Conservation (phyloP, 495 filamentous ascomycete genomes). For the Penicillium chermesinum region DNA sequence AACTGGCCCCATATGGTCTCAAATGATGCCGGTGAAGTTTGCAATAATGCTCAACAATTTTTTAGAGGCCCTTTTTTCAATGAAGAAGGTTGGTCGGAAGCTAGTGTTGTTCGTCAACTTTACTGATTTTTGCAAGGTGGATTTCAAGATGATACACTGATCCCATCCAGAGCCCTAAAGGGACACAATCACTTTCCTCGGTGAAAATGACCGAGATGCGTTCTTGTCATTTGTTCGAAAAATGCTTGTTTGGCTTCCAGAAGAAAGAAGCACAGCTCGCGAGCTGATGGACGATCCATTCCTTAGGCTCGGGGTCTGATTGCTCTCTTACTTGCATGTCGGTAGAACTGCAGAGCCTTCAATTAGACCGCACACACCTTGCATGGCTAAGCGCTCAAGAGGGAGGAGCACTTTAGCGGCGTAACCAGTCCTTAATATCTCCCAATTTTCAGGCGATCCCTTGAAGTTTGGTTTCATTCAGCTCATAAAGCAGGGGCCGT, state of each 20-base stretch:
- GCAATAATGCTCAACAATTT: slow-evolving; percentile 2
- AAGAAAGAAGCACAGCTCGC: slow-evolving; percentile 23
- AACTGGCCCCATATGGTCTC: slow-evolving; percentile 2
- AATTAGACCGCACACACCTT: too few species aligned
- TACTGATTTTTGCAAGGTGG: slow-evolving; percentile 2
- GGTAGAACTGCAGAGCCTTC: too few species aligned
- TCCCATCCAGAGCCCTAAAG: slow-evolving; percentile 3
- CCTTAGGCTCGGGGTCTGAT: too few species aligned
- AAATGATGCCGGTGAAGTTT: neutral
- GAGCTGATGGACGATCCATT: slow-evolving; percentile 52
- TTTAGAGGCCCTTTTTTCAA: slow-evolving; percentile 13
- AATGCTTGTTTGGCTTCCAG: slow-evolving; percentile 18
- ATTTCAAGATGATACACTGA: slow-evolving; percentile 1
- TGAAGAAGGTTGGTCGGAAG: slow-evolving; percentile 4
- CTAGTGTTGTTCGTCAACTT: too few species aligned
- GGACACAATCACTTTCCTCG: slow-evolving; percentile 5
- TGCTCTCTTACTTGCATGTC: too few species aligned
- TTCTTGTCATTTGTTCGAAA: slow-evolving; percentile 9
- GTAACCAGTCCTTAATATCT: too few species aligned
- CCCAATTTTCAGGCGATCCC: too few species aligned
- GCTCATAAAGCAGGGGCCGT: too few species aligned
- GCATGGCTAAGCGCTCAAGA: too few species aligned
- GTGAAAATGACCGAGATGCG: slow-evolving; percentile 1
- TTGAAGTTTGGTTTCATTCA: too few species aligned
- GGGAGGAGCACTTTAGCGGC: too few species aligned